These are phyloP conservation scores for Carex littledalei DNA, from an alignment of 176 grass and related monocot species.

Conservation along the genomic window DNA sequence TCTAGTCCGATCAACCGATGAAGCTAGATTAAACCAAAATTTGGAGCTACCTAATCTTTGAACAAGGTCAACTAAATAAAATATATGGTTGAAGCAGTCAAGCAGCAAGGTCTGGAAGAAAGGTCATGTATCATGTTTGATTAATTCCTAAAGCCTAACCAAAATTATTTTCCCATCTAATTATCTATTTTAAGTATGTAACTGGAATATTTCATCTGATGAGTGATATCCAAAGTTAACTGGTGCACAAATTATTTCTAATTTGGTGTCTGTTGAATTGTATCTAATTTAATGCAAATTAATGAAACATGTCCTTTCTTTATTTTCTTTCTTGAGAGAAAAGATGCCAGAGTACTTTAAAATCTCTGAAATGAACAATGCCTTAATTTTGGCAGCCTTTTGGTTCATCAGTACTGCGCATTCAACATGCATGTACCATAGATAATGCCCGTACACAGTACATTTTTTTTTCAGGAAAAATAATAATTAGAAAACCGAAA, in stretches of 20 bases:
- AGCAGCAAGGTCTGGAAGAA: constrained; percentile 24
- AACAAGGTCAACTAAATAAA: constrained; percentile 1
- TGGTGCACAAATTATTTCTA: background rate
- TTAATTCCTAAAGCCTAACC: constrained; percentile 19
- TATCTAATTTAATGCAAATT: background rate
- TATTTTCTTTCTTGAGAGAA: background rate
- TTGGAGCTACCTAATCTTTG: background rate
- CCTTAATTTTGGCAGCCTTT: background rate
- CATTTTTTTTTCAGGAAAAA: background rate
- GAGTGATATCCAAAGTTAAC: background rate
- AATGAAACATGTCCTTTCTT: background rate
- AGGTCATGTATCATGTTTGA: background rate
- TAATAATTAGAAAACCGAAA: too few species aligned
- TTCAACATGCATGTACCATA: background rate
- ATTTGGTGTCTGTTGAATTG: background rate
- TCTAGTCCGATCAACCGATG: constrained; percentile 20
- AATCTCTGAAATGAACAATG: background rate
- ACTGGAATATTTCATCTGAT: background rate
- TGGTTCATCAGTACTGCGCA: background rate
- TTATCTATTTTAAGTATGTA: background rate
- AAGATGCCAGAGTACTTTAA: background rate
- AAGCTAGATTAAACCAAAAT: background rate
- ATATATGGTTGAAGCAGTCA: constrained; percentile 8
- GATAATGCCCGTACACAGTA: background rate
- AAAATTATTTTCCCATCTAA: constrained; percentile 26